A percentile compares a stretch with the other conserved stretches of the same genome.
phyloP scores from a whole-genome alignment of 2,329 filamentous ascomycete species.

The Cercospora janseana region DNA sequence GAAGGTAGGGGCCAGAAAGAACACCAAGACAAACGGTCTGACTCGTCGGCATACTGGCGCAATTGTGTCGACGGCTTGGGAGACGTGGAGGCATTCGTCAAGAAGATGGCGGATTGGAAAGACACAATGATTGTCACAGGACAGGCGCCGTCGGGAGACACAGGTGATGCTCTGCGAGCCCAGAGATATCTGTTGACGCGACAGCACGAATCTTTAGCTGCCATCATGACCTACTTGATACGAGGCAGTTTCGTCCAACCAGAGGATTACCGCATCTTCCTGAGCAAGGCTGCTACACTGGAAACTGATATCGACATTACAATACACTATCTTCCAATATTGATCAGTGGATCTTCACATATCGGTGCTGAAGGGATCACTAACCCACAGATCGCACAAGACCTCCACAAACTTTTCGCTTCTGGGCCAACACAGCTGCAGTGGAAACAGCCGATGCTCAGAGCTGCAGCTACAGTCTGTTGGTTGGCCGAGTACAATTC shows the following conservation, averaged over 20 bases:
- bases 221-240: slow-evolving; percentile 76
- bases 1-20: slow-evolving; percentile 43
- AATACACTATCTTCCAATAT: slow-evolving; percentile 79
- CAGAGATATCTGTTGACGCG: slow-evolving; percentile 76
- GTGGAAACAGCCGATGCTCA: slow-evolving; percentile 73
- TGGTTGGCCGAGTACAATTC: slow-evolving; percentile 95
- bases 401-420: slow-evolving; percentile 67
- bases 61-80: slow-evolving; percentile 75
- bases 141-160: slow-evolving; percentile 61
- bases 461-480: slow-evolving; percentile 74
- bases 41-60: slow-evolving; percentile 64
- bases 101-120: slow-evolving; percentile 70
- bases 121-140: slow-evolving; percentile 74
- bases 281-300: slow-evolving; percentile 65
- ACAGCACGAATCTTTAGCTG: slow-evolving; percentile 83
- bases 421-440: slow-evolving; percentile 63
- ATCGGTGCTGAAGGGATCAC: slow-evolving; percentile 71
- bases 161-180: slow-evolving; percentile 74
- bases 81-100: slow-evolving; percentile 73
- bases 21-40: slow-evolving; percentile 43
- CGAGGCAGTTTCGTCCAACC: slow-evolving; percentile 69
- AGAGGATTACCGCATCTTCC: slow-evolving; percentile 70
- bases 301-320: slow-evolving; percentile 73
- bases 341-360: slow-evolving; percentile 72
- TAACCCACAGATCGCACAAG: slow-evolving; percentile 66